phyloP scores from a whole-genome alignment of 1,284 basidiomycete species.

The Pseudozyma sp. region DNA sequence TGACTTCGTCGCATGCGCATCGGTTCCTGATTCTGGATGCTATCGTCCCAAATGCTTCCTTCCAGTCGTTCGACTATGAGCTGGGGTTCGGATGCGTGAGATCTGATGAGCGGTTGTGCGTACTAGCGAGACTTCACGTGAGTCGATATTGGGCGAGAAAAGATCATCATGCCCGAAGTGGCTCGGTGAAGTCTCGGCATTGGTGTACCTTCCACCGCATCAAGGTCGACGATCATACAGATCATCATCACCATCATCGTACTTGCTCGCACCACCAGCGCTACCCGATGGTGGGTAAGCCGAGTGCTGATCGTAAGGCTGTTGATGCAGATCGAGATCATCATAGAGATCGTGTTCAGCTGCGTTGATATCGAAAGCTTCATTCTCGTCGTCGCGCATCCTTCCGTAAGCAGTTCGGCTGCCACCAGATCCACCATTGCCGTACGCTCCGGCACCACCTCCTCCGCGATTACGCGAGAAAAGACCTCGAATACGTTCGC shows the following conservation, averaged over 20 bases:
- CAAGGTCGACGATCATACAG: slow-evolving; percentile 28
- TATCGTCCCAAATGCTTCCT: too few species aligned
- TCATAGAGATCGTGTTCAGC: slow-evolving; percentile 49
- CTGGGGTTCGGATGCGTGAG: too few species aligned
- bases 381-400: slow-evolving; percentile 49
- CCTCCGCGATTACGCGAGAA: slow-evolving; percentile 23
- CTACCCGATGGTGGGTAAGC: slow-evolving; percentile 33
- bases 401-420: slow-evolving; percentile 34
- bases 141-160: too few species aligned
- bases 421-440: slow-evolving; percentile 15
- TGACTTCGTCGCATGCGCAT: too few species aligned
- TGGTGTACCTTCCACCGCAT: background rate
- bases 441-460: slow-evolving; percentile 6
- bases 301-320: slow-evolving; percentile 34
- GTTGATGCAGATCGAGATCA: slow-evolving; percentile 33
- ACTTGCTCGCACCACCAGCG: slow-evolving; percentile 12
- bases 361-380: slow-evolving; percentile 49
- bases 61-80: too few species aligned
- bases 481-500: slow-evolving; percentile 21
- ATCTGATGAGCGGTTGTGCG: too few species aligned
- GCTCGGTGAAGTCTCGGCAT: background rate
- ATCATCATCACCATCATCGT: slow-evolving; percentile 33
- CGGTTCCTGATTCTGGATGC: too few species aligned
- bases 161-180: too few species aligned
- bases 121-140: too few species aligned